These are phyloP conservation scores for Yamadazyma siamensis DNA, from an alignment of 1,139 yeast species.

Conservation along the genomic window DNA sequence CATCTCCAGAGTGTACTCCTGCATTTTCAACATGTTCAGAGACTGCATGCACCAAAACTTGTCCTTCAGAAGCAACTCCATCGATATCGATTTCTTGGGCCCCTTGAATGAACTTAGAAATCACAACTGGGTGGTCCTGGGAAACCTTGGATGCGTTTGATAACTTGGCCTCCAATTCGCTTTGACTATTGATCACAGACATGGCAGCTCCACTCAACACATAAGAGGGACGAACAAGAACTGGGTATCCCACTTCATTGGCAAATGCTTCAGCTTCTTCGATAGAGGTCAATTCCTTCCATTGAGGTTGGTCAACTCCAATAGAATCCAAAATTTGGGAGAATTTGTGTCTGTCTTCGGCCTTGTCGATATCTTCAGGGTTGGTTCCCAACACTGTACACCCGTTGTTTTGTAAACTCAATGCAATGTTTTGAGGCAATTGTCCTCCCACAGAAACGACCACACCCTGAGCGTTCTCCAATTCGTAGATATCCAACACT, in stretches of 20 bases:
- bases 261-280: slow-evolving; percentile 87
- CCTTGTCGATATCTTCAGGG: slow-evolving; percentile 93
- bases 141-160: slow-evolving; percentile 89
- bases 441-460: slow-evolving; percentile 98
- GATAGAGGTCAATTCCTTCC: slow-evolving; percentile 91
- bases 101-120: slow-evolving; percentile 90
- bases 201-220: slow-evolving; percentile 98
- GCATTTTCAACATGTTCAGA: slow-evolving; percentile 99
- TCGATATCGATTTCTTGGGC: slow-evolving; percentile 97
- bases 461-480: slow-evolving; percentile 85
- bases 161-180: slow-evolving; percentile 77
- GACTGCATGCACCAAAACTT: slow-evolving; percentile 88
- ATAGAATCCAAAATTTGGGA: slow-evolving; percentile 90
- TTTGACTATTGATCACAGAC: slow-evolving; percentile 80
- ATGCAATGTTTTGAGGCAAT: slow-evolving; percentile 94
- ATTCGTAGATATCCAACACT: slow-evolving; percentile 94
- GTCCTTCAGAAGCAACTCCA: slow-evolving; percentile 89
- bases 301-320: slow-evolving; percentile 92
- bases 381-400: slow-evolving; percentile 91
- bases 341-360: slow-evolving; percentile 98
- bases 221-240: slow-evolving; percentile 94
- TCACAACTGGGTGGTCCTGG: slow-evolving; percentile 94
- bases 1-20: slow-evolving; percentile 98
- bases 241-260: slow-evolving; percentile 86
- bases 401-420: slow-evolving; percentile 74